These are phyloP conservation scores for Candida maesae DNA, from an alignment of 805 yeast genomes.

Conservation along the genomic window DNA sequence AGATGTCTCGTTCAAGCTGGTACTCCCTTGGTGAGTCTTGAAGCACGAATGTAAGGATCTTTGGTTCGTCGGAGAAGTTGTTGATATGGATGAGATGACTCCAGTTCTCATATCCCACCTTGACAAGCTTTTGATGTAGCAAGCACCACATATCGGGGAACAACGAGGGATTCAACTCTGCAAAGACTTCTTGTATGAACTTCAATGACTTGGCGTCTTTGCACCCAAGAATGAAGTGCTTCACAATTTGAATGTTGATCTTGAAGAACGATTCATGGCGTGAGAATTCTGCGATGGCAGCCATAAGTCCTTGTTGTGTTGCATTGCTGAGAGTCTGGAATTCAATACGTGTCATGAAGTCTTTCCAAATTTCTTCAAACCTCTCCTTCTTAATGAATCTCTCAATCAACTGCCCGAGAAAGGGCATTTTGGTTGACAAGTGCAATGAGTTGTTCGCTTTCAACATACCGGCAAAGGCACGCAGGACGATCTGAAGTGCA, in stretches of 20 bases:
- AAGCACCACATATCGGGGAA: conserved; percentile 24
- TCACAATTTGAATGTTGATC: conserved; percentile 5
- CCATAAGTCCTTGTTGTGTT: too few relatives aligned
- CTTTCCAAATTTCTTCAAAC: conserved; percentile 8
- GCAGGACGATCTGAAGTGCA: conserved; percentile 6
- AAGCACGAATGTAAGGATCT: conserved; percentile 19
- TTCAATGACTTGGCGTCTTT: background rate
- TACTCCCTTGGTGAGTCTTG: conserved; percentile 18
- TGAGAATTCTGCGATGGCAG: conserved; percentile 10
- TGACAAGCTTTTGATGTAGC: conserved; percentile 16
- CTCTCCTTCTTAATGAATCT: background rate
- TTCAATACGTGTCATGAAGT: conserved; percentile 3
- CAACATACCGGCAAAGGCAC: conserved; percentile 8
- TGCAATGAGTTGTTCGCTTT: conserved; percentile 11
- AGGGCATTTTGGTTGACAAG: conserved; percentile 2
- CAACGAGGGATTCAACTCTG: conserved; percentile 15
- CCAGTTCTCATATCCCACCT: conserved; percentile 22
- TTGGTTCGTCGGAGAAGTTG: conserved; percentile 23
- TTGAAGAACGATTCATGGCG: conserved; percentile 9
- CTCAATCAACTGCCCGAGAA: conserved; percentile 5
- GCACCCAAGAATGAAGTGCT: background rate
- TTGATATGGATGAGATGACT: conserved; percentile 20
- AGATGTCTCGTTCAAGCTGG: conserved; percentile 16
- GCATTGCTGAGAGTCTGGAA: conserved; percentile 13
- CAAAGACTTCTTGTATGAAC: conserved; percentile 12